Evolutionary conservation across 2,329 filamentous ascomycete genomes (phyloP).

Genomic region (Eutypa lata): DNA sequence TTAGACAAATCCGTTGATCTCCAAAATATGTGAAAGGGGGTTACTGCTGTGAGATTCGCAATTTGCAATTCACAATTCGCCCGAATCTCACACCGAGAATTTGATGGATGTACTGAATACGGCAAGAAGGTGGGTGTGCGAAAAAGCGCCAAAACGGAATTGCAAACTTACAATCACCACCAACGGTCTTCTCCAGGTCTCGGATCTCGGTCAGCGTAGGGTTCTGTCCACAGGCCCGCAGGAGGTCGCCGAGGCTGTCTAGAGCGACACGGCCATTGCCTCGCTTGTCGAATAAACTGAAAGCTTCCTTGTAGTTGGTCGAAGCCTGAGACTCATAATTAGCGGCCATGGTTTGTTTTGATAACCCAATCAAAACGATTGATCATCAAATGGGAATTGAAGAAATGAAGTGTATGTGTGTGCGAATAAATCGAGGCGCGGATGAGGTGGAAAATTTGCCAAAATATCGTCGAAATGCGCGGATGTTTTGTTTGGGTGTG

Average conservation of each 20-base stretch:
- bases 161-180: constrained; percentile 76
- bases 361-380: background rate
- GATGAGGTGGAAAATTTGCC: background rate
- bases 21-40: no score
- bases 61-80: no score
- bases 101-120: no score
- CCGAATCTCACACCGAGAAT: no score
- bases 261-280: constrained; percentile 88
- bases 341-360: constrained; percentile 30
- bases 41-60: no score
- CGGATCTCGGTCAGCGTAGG: constrained; percentile 89
- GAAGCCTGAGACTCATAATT: constrained; percentile 54
- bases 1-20: constrained; percentile 7
- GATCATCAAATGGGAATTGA: no score
- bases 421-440: background rate
- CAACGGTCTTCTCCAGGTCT: constrained; percentile 87
- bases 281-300: constrained; percentile 99
- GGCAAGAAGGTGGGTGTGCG: no score
- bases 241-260: constrained; percentile 85
- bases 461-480: background rate
- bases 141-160: constrained; percentile 9
- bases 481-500: no score
- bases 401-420: background rate
- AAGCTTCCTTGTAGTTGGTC: constrained; percentile 99
- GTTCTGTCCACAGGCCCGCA: constrained; percentile 97